phyloP scores from a whole-genome alignment of 805 yeast species.

The Peterozyma xylosa region DNA sequence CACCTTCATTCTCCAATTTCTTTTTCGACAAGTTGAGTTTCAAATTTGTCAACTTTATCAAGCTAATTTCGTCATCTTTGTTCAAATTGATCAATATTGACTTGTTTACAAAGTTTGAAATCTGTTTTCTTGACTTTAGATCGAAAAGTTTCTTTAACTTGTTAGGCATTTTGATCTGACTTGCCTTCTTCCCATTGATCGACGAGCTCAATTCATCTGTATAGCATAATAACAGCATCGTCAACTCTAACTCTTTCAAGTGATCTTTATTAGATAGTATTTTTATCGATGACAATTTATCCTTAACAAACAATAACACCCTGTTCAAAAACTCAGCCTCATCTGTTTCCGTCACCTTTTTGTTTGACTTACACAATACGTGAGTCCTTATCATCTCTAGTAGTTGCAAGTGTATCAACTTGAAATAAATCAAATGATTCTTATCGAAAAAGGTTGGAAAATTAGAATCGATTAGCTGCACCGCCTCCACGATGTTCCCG shows the following conservation, averaged over 20 bases:
- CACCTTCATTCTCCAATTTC: background rate
- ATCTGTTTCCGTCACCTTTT: slow-evolving; percentile 14
- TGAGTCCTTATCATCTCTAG: slow-evolving; percentile 74
- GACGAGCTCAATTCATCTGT: slow-evolving; percentile 19
- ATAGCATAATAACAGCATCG: slow-evolving; percentile 73
- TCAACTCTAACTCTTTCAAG: slow-evolving; percentile 67
- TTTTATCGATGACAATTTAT: slow-evolving; percentile 29
- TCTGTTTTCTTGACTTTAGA: slow-evolving; percentile 50
- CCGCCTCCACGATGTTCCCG: slow-evolving; percentile 57
- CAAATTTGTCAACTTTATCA: slow-evolving; percentile 6
- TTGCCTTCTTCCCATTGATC: background rate
- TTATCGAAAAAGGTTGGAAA: slow-evolving; percentile 62
- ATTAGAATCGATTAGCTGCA: slow-evolving; percentile 44
- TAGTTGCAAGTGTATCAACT: slow-evolving; percentile 61
- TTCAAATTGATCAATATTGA: slow-evolving; percentile 40
- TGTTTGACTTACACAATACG: slow-evolving; percentile 18
- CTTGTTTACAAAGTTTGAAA: slow-evolving; percentile 66
- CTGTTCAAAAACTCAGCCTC: slow-evolving; percentile 44
- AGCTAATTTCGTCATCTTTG: slow-evolving; percentile 14
- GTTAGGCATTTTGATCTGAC: slow-evolving; percentile 39
- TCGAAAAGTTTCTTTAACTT: slow-evolving; percentile 51
- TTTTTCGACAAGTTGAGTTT: background rate
- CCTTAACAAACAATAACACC: slow-evolving; percentile 52
- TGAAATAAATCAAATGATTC: slow-evolving; percentile 61
- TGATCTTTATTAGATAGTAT: slow-evolving; percentile 38